phyloP scores from a whole-genome alignment of 2,329 filamentous ascomycete genomes.

The Fusarium brachygibbosum region DNA sequence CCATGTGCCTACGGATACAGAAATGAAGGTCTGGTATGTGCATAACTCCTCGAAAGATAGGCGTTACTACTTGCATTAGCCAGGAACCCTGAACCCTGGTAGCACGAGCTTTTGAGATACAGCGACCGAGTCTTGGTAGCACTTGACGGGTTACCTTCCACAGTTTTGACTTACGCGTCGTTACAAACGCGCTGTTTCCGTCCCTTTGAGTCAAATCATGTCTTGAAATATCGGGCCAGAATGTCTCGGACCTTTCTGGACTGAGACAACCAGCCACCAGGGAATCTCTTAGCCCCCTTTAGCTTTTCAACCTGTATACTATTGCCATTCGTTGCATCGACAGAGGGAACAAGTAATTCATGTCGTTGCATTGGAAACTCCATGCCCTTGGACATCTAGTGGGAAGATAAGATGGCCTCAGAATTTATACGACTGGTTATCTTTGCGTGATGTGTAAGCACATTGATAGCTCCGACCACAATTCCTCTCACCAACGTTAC shows the following conservation, averaged over 20 bases:
- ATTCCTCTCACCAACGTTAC: constrained; percentile 10
- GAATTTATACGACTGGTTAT: background rate
- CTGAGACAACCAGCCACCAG: constrained; percentile 1
- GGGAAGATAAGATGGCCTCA: background rate
- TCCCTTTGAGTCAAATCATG: constrained; percentile 1
- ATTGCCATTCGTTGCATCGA: background rate
- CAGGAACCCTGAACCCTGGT: background rate
- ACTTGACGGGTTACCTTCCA: background rate
- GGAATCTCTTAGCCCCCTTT: background rate
- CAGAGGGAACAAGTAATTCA: no score
- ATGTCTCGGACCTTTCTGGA: constrained; percentile 22
- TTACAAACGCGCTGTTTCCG: constrained; percentile 1
- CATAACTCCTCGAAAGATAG: background rate
- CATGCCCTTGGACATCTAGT: no score
- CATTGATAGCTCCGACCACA: background rate
- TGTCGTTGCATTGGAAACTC: no score
- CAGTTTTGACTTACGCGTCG: background rate
- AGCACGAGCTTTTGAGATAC: constrained; percentile 3
- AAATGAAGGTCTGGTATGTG: background rate
- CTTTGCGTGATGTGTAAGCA: background rate
- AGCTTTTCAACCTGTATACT: background rate
- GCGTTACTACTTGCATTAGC: background rate
- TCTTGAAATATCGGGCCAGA: constrained; percentile 6
- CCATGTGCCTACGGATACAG: background rate
- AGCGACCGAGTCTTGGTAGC: background rate